Evolutionary conservation across 257 asterid genomes (phyloP), one percentile per base, ranked within the genome.

Genomic region (Nicotiana tabacum): DNA sequence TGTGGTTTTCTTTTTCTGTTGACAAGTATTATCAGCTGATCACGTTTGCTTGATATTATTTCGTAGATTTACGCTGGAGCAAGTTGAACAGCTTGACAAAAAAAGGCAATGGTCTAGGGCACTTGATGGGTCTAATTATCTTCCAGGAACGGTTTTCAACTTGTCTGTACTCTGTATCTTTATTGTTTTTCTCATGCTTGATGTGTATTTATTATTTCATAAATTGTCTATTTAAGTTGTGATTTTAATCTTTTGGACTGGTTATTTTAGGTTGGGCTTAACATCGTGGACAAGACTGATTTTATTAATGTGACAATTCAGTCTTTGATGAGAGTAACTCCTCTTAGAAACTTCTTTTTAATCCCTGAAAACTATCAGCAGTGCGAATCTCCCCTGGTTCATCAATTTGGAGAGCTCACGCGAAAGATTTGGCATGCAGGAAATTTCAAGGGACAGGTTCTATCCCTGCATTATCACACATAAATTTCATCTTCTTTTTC

Each of bases 101-200:
- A 92, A 88, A 43, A 88, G 94, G 81, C 98, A 91, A 68, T 95
- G 98, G 99, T 94, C 98, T 62, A 92, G 99, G 91, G 94, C 99
- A 65, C 97, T 94, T 69, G 99, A 95, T 90, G 99, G 97, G 37
- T 94, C 99, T 77, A 96, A 94, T 89, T 95, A 94, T 90, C 98
- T 95, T 83, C 97, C 97, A 66, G 98, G 99, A 88, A 95, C 93
- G 99, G 99, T 94, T 62, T 17, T 62, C 33, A 37, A 17, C 37
- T 30, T 13, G 67, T 27, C 74, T 72, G 29, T 33, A 10, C 56
- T 60, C 30, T 27, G 6, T 24, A 43, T 57, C 53, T 15, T 57
- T 7, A 9, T 82, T 68, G 64, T 78, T 78, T 24, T 29, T 60
- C 43, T 81, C 66, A 48, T 72, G 12, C 24, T 60, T 60, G 66